Percentiles rank a stretch among this genome's conserved stretches.
Conservation (phyloP, 176 grass and related monocot species). For the Carex kokanica region DNA sequence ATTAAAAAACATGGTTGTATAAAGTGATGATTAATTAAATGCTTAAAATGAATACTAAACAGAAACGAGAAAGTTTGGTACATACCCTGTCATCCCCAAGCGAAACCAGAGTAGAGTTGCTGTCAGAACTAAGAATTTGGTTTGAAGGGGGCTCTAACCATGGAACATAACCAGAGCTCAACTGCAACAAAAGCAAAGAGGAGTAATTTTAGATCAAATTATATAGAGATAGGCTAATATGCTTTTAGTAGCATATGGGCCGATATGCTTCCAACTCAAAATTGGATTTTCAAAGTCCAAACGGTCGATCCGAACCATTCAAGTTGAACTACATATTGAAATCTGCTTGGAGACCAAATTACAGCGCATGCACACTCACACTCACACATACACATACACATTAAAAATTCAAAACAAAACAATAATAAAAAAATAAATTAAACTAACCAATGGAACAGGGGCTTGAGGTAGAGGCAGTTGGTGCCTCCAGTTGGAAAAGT, state of each 20-base stretch:
- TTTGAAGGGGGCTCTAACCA: constrained; percentile 83
- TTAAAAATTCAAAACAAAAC: neutral
- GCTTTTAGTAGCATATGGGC: too few species aligned
- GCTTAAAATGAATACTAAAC: neutral
- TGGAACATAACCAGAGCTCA: constrained; percentile 24
- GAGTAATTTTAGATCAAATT: neutral
- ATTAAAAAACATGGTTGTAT: too few species aligned
- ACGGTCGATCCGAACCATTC: too few species aligned
- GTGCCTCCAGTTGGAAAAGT: constrained; percentile 8
- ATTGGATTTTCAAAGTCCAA: too few species aligned
- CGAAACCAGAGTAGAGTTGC: constrained; percentile 23
- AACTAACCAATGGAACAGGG: constrained; percentile 4
- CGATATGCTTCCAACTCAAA: too few species aligned
- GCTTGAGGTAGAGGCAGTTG: constrained; percentile 6
- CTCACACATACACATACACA: neutral
- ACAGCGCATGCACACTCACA: neutral
- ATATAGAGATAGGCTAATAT: too few species aligned
- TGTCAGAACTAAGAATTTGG: constrained; percentile 55
- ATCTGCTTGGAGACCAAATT: too few species aligned
- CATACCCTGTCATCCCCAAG: constrained; percentile 51
- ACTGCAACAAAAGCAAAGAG: constrained; percentile 8
- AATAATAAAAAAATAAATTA: neutral
- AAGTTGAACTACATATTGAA: too few species aligned
- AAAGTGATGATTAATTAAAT: neutral
- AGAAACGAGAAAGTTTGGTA: neutral